Evolutionary conservation across 2,329 filamentous ascomycete genomes (phyloP), one percentile per base, ranked within the genome.

Genomic region (Trichoderma cornu-damae): DNA sequence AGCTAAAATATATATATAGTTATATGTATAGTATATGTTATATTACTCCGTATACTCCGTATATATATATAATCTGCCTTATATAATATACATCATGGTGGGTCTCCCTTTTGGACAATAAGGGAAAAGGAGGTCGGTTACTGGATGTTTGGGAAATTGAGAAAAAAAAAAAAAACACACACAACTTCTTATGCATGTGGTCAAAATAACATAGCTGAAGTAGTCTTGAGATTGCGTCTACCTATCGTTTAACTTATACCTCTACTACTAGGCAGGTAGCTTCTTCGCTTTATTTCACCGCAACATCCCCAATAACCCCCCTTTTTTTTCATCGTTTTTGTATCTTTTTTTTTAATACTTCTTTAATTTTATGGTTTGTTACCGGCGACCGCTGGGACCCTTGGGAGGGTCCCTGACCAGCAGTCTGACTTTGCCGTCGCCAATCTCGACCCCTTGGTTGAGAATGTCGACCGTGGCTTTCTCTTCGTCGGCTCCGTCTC

Each of bases 391-490:
- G 61, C 77, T 77, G n/a, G 80, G 79, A 2, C 79, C 79, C 72
- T 81, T 83, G 57, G 80, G 79, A 60, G 79, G 76, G 62, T 83
- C 83, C 63, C 84, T 76, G 55, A 87, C 84, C 62, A 87, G 73
- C 65, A 87, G 75, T 70, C 82, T 78, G 56, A 87, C 83, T 71
- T 85, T 86, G 62, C 84, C 84, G 59, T 85, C 82, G 28, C 83
- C 83, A 66, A 86, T 86, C 72, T 86, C 83, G 42, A 85, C 80
- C n/a, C 83, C 83, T 68, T 86, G 81, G 63, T 81, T 80, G 46
- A 86, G 73, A 59, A 86, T 82, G 65, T 86, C 83, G 26, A 78
- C 72, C 61, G 77, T 75, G 57, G 77, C 75, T 22, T 72, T 73
- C 34, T 71, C 70, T 32, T 74, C 74, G 49, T 73, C 73, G 16